Conservation (phyloP, 2,329 filamentous ascomycete genomes). For the Geosmithia morbida region DNA sequence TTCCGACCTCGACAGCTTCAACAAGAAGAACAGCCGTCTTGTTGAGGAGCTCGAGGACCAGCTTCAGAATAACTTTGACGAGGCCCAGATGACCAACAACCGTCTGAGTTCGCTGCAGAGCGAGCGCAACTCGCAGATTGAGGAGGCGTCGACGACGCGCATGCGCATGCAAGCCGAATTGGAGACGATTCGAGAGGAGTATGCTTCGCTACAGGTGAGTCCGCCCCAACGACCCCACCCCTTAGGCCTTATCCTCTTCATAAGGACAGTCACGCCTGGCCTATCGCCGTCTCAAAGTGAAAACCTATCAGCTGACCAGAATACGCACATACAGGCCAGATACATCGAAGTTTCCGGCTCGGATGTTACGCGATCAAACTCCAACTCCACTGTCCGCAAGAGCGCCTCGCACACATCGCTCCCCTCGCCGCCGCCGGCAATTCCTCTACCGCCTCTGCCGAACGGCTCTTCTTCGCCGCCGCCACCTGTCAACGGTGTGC, state of each 20-base stretch:
- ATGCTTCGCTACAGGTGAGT: conserved; percentile 63
- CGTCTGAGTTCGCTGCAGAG: conserved; percentile 69
- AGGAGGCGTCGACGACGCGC: conserved; percentile 59
- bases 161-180: conserved; percentile 52
- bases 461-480: conserved; percentile 35
- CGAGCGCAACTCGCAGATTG: conserved; percentile 59
- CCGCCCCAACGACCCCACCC: background rate
- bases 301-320: conserved; percentile 6
- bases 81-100: conserved; percentile 74
- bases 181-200: conserved; percentile 52
- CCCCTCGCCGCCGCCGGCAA: conserved; percentile 86
- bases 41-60: conserved; percentile 97
- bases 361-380: conserved; percentile 43
- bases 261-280: background rate
- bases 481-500: conserved; percentile 21
- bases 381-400: conserved; percentile 65
- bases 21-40: conserved; percentile 81
- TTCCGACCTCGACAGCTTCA: conserved; percentile 46
- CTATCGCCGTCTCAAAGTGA: background rate
- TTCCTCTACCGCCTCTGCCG: conserved; percentile 87
- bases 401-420: conserved; percentile 69
- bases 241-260: background rate
- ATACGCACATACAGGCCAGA: conserved; percentile 33
- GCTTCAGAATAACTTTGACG: conserved; percentile 86
- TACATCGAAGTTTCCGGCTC: conserved; percentile 35